A percentile compares a stretch with the other conserved stretches of the same genome.
phyloP scores from a whole-genome alignment of 148 eudicot species.

The Rhododendron ferrugineum region DNA sequence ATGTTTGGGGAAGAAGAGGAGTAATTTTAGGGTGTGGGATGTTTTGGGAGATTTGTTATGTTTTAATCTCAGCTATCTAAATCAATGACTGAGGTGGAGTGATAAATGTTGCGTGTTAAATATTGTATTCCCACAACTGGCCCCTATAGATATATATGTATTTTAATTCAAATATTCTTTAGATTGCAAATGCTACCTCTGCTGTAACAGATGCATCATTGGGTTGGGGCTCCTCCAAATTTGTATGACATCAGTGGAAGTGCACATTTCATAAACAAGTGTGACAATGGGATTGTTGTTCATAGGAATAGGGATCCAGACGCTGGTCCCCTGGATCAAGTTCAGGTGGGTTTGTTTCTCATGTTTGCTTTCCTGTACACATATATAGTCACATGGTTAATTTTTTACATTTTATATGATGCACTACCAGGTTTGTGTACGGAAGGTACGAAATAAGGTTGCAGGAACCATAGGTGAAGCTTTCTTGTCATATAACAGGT shows the following conservation, averaged over 20 bases:
- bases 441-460: constrained; percentile 93
- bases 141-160: too few relatives aligned
- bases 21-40: too few relatives aligned
- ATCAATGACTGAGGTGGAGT: too few relatives aligned
- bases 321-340: constrained; percentile 70
- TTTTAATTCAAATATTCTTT: background rate
- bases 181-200: constrained; percentile 14
- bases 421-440: constrained; percentile 59
- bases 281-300: constrained; percentile 92
- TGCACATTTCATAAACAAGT: constrained; percentile 97
- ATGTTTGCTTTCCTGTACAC: background rate
- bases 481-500: constrained; percentile 75
- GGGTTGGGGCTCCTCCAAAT: constrained; percentile 78
- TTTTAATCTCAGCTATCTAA: too few relatives aligned
- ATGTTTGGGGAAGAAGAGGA: too few relatives aligned
- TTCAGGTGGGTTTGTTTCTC: constrained; percentile 43
- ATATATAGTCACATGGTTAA: background rate
- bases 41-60: too few relatives aligned
- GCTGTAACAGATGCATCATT: constrained; percentile 61
- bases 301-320: constrained; percentile 93
- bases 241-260: constrained; percentile 98
- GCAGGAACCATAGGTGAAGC: constrained; percentile 85
- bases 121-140: too few relatives aligned
- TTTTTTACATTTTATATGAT: background rate
- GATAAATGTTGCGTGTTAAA: too few relatives aligned